Evolutionary conservation across 768 basidiomycete genomes (phyloP).

Genomic region (Pulveroboletus sp.): DNA sequence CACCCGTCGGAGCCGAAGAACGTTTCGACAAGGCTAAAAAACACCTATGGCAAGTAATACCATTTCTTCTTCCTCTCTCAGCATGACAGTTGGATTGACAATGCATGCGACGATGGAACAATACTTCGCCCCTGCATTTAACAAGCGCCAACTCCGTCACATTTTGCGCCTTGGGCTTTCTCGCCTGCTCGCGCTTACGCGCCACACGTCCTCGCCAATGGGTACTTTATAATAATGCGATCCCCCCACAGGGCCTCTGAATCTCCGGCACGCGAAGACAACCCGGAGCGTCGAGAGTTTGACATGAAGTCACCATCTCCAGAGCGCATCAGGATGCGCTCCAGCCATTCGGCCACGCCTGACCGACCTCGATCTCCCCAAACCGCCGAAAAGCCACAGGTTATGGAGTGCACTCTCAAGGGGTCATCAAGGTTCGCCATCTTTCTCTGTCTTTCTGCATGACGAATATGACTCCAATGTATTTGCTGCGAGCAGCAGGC

Average conservation of each 20-base stretch:
- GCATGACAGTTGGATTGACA: constrained; percentile 1
- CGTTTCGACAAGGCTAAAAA: constrained; percentile 37
- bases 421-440: constrained; percentile 24
- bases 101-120: constrained; percentile 10
- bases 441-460: constrained; percentile 5
- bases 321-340: constrained; percentile 22
- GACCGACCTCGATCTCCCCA: constrained; percentile 20
- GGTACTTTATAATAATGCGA: constrained; percentile 21
- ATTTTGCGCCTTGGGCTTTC: constrained; percentile 11
- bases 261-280: constrained; percentile 24
- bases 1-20: constrained; percentile 25
- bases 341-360: constrained; percentile 15
- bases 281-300: constrained; percentile 14
- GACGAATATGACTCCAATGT: constrained; percentile 15
- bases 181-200: constrained; percentile 20
- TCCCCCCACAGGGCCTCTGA: constrained; percentile 29
- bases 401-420: constrained; percentile 21
- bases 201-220: constrained; percentile 28
- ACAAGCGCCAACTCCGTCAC: constrained; percentile 14
- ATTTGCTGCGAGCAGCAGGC: constrained; percentile 30
- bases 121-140: constrained; percentile 12
- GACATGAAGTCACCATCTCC: constrained; percentile 17
- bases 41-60: constrained; percentile 32
- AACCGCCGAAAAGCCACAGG: constrained; percentile 18
- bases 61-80: constrained; percentile 5